phyloP scores from a whole-genome alignment of 1,139 yeast species.

The Dujonia santamariae region DNA sequence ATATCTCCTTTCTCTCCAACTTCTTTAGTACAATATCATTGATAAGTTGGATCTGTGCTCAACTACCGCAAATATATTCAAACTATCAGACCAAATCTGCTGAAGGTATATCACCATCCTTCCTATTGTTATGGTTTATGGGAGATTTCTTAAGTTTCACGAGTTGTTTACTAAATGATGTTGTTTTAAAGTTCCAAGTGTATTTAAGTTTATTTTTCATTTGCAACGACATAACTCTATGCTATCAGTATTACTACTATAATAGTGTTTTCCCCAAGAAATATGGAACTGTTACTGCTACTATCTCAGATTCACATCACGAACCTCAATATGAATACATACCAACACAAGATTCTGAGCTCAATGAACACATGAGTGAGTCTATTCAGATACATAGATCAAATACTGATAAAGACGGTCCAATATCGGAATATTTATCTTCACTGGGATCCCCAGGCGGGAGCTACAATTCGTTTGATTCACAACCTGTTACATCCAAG shows the following conservation, averaged over 20 bases:
- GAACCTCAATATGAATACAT: background rate
- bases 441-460: constrained; percentile 17
- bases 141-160: constrained; percentile 82
- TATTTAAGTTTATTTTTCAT: constrained; percentile 73
- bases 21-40: constrained; percentile 35
- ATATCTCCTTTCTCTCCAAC: constrained; percentile 21
- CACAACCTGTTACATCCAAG: no score
- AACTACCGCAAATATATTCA: constrained; percentile 78
- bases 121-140: constrained; percentile 72
- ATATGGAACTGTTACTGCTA: no score
- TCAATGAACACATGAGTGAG: constrained; percentile 2
- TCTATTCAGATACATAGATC: constrained; percentile 5
- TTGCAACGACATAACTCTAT: constrained; percentile 65
- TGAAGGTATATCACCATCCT: constrained; percentile 79
- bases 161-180: constrained; percentile 78
- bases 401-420: constrained; percentile 4
- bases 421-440: constrained; percentile 10
- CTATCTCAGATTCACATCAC: background rate
- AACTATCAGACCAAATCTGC: constrained; percentile 78
- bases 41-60: constrained; percentile 77
- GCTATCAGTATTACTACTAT: constrained; percentile 78
- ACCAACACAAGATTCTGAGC: background rate
- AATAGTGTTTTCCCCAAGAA: constrained; percentile 33
- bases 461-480: constrained; percentile 27
- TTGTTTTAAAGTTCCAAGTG: constrained; percentile 70